Base-by-base conservation (phyloP, 2,329 filamentous ascomycete species). In the Pestalotiopsis sp. region DNA sequence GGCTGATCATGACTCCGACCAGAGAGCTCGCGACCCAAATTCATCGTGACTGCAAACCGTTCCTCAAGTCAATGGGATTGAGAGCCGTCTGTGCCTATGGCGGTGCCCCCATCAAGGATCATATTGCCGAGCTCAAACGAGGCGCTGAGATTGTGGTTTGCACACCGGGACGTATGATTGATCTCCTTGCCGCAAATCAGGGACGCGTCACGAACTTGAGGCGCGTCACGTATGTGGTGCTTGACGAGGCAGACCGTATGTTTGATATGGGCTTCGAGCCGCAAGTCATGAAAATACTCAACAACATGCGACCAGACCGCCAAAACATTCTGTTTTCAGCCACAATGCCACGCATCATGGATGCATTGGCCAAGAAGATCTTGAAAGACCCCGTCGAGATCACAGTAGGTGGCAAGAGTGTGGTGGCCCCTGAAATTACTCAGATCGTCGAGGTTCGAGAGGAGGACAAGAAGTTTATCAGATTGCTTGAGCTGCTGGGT, bases 261-360 rank as follows among this genome's bases (percentile, higher is more conserved):
- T 98, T 98, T 78, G 96, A 99, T 79, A 98, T 99, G 96, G 96
- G 96, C 14, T 99, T 99, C 77, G 95, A 97, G 81, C 95, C 96
- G 2, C 96, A 99, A 80, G 95, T 99, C 66, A 96, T 96, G 90
- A 98, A 97, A 80, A 96, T 99, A 69, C 91, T 98, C 78, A 90
- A 90, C 73, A 97, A 96, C 76, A 92, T 97, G 78, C 91, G 96
- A 62, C 95, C 96, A 0, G 93, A 98, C 78, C 91, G 93, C 65
- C 96, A 99, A 78, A 97, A 94, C 0, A 94, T 98, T 65, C 86
- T 98, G 27, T 99, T 98, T 80, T 98, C 96, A 0, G 96, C 96
- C 4, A 99, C 96, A 0, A 97, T 98, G 85, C 96, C 96, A 23
- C 90, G 92, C 61, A 95, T 95, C 72, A 97, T 99, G 86, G 94